phyloP scores from a whole-genome alignment of 2,329 filamentous ascomycete species.

The Gaeumannomyces tritici region DNA sequence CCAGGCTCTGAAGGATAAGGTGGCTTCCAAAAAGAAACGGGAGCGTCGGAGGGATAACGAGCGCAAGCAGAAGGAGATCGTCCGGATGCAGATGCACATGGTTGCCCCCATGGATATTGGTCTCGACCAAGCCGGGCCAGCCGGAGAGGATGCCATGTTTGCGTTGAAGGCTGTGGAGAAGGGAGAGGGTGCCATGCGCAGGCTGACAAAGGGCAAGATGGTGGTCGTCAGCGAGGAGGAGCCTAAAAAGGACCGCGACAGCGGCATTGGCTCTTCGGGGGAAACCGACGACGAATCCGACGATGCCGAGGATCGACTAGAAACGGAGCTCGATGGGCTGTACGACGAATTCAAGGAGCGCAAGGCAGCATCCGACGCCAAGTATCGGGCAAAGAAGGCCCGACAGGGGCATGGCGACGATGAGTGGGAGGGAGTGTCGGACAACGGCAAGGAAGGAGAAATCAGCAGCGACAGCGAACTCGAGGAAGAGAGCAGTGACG shows the following conservation, averaged over 20 bases:
- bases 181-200: slow-evolving; percentile 53
- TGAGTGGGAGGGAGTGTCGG: slow-evolving; percentile 86
- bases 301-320: slow-evolving; percentile 71
- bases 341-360: slow-evolving; percentile 80
- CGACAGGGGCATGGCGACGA: slow-evolving; percentile 73
- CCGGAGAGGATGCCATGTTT: slow-evolving; percentile 79
- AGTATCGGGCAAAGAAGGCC: slow-evolving; percentile 82
- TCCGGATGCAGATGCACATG: slow-evolving; percentile 98
- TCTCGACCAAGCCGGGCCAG: slow-evolving; percentile 72
- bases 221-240: slow-evolving; percentile 49
- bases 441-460: slow-evolving; percentile 39
- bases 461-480: slow-evolving; percentile 37
- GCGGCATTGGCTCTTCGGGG: slow-evolving; percentile 41
- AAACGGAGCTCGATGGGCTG: slow-evolving; percentile 76
- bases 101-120: slow-evolving; percentile 91
- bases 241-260: slow-evolving; percentile 48
- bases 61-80: slow-evolving; percentile 83
- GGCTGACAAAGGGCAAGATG: slow-evolving; percentile 73
- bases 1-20: slow-evolving; percentile 70
- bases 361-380: slow-evolving; percentile 71
- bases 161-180: slow-evolving; percentile 74
- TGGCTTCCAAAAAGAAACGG: slow-evolving; percentile 67
- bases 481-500: slow-evolving; percentile 53
- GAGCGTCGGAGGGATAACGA: slow-evolving; percentile 85
- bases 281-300: slow-evolving; percentile 58